Base-by-base conservation (phyloP, 2,329 filamentous ascomycete species). In the Zelopaecilomyces penicillatus region DNA sequence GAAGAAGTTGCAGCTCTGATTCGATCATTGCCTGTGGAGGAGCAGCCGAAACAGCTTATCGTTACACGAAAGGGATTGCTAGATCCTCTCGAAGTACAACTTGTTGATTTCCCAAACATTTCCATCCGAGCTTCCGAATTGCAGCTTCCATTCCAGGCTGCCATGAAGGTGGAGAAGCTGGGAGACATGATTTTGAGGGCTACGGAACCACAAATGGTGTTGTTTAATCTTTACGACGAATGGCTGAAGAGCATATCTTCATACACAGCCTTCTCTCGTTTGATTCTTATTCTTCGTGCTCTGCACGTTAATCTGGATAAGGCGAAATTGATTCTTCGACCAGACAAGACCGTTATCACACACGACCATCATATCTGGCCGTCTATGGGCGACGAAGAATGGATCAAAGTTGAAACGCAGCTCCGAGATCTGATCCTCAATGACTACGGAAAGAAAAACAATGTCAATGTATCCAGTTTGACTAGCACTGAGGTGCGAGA, bases 371-470 rank as follows among this genome's bases (percentile, higher is more conserved):
- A 98, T 64, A 98, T 98, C 62, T 98, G 93, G 93, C 93, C 93
- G 1, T 84, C 88, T 0, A 71, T 98, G 44, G 83, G 87, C 0
- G 93, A 98, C 52, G 93, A 98, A 57, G 90, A 95, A 51, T 98
- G 93, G 93, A 93, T 98, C 68, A 96, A 96, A 78, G 88, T 98
- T n/a, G 93, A 98, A 74, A 89, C 89, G 38, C 87, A 95, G 61
- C 73, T 98, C 36, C 84, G 93, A 64, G 93, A 98, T 72, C 72
- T 98, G 53, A 98, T 98, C 57, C 64, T 98, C 54, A 96, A 97
- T 55, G 93, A 98, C 63, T 98, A 98, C 62, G 93, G 93, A 61
- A 98, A 97, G 79, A 98, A 98, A 78, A 98, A 98, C 74, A 98
- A 97, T 56, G 93, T 98, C 71, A 98, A 98, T 57, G 91, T 93